Evolutionary conservation across 139 green algal genomes (phyloP).

Genomic region (Zygnema circumcarinatum): DNA sequence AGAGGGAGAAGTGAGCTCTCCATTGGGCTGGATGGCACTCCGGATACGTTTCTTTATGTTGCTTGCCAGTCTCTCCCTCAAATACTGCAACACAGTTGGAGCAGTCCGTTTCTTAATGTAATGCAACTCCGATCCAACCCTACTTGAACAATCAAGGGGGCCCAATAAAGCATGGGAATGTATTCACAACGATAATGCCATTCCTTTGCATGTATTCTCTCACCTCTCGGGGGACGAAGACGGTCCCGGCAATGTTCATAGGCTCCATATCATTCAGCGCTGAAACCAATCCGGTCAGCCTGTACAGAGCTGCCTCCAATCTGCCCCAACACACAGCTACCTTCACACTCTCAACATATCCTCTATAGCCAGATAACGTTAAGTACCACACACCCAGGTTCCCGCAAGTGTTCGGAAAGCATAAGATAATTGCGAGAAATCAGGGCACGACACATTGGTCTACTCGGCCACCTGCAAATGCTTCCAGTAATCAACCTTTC

Average conservation of each 20-base stretch:
- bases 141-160: too few relatives aligned
- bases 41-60: constrained; percentile 4
- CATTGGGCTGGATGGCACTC: constrained; percentile 7
- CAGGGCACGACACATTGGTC: too few relatives aligned
- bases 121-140: too few relatives aligned
- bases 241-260: constrained; percentile 13
- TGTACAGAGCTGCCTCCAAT: constrained; percentile 34
- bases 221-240: constrained; percentile 50
- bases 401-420: too few relatives aligned
- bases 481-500: too few relatives aligned
- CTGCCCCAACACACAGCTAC: background rate
- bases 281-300: constrained; percentile 27
- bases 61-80: constrained; percentile 30
- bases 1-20: constrained; percentile 12
- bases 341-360: background rate
- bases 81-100: constrained; percentile 36
- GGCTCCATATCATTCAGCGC: constrained; percentile 32
- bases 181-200: background rate
- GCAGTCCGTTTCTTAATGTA: too few relatives aligned
- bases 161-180: background rate
- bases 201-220: too few relatives aligned
- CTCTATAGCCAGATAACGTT: background rate
- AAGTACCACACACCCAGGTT: too few relatives aligned
- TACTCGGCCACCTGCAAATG: too few relatives aligned
- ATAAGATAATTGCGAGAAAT: too few relatives aligned